A percentile compares a stretch with the other conserved stretches of the same genome.
Conservation (phyloP, 495 filamentous ascomycete species). For the Daldinia bambusicola region DNA sequence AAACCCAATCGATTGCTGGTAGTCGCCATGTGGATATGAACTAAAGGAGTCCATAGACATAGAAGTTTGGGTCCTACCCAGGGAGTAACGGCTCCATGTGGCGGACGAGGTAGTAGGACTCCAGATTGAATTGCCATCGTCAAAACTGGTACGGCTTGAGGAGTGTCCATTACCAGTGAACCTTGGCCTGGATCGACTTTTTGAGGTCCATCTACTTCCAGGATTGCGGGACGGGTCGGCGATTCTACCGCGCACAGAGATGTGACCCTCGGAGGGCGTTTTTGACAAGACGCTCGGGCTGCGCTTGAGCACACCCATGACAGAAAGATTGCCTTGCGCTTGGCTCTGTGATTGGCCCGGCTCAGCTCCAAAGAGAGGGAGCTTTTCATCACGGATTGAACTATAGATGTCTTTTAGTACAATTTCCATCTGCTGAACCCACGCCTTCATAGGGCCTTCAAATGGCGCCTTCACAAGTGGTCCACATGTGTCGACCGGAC, state of each 20-base stretch:
- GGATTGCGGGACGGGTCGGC: slow-evolving; percentile 68
- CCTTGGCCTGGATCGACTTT: slow-evolving; percentile 84
- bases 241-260: slow-evolving; percentile 74
- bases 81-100: slow-evolving; percentile 93
- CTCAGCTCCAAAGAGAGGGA: slow-evolving; percentile 81
- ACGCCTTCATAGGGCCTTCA: slow-evolving; percentile 77
- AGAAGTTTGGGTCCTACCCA: slow-evolving; percentile 88
- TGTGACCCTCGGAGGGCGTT: slow-evolving; percentile 77
- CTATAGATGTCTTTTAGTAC: slow-evolving; percentile 93
- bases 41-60: slow-evolving; percentile 90
- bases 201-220: slow-evolving; percentile 79
- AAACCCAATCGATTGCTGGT: slow-evolving; percentile 96
- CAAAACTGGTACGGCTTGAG: slow-evolving; percentile 93
- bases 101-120: slow-evolving; percentile 80
- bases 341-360: slow-evolving; percentile 55
- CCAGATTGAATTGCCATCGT: slow-evolving; percentile 90
- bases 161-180: slow-evolving; percentile 84
- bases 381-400: slow-evolving; percentile 83
- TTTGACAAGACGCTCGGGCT: slow-evolving; percentile 93
- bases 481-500: slow-evolving; percentile 57
- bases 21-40: slow-evolving; percentile 84
- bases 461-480: slow-evolving; percentile 85
- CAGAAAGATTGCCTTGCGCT: slow-evolving; percentile 60
- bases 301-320: slow-evolving; percentile 78
- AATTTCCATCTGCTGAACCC: slow-evolving; percentile 89